These are phyloP conservation scores for Setaria viridis DNA, from an alignment of 202 grass and related monocot species.

Conservation along the genomic window DNA sequence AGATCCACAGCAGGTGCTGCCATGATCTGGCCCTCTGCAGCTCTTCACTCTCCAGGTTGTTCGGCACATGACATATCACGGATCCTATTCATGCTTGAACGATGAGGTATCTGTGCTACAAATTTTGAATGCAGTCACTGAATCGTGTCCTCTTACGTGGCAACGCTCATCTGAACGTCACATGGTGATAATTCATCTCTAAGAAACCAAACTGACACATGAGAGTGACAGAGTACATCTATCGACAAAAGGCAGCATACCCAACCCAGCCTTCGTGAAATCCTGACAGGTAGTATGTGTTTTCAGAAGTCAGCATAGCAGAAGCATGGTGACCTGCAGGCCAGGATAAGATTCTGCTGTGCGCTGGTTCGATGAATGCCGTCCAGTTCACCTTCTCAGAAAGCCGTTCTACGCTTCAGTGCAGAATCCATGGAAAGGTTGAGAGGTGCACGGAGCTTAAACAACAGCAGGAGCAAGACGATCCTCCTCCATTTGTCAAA, in stretches of 20 bases:
- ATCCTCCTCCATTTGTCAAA: slow-evolving; percentile 47
- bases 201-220: not conserved
- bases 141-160: not conserved
- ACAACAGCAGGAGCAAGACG: not conserved
- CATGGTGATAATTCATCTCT: not conserved
- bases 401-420: slow-evolving; percentile 30
- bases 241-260: slow-evolving; percentile 7
- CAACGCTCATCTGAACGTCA: not conserved
- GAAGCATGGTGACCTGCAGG: slow-evolving; percentile 18
- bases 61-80: not conserved
- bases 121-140: not conserved
- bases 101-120: not conserved
- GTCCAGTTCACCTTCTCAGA: slow-evolving; percentile 24
- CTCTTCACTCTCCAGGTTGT: slow-evolving; percentile 20
- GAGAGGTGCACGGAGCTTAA: slow-evolving; percentile 21
- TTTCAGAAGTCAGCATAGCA: slow-evolving; percentile 36
- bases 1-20: slow-evolving; percentile 32
- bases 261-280: not conserved
- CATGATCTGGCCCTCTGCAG: slow-evolving; percentile 31
- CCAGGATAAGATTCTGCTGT: slow-evolving; percentile 33
- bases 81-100: not conserved
- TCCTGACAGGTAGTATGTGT: slow-evolving; percentile 4
- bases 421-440: slow-evolving; percentile 29
- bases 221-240: slow-evolving; percentile 6
- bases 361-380: slow-evolving; percentile 30